phyloP scores from a whole-genome alignment of 2,329 filamentous ascomycete genomes.

The Aspergillus tubingensis region DNA sequence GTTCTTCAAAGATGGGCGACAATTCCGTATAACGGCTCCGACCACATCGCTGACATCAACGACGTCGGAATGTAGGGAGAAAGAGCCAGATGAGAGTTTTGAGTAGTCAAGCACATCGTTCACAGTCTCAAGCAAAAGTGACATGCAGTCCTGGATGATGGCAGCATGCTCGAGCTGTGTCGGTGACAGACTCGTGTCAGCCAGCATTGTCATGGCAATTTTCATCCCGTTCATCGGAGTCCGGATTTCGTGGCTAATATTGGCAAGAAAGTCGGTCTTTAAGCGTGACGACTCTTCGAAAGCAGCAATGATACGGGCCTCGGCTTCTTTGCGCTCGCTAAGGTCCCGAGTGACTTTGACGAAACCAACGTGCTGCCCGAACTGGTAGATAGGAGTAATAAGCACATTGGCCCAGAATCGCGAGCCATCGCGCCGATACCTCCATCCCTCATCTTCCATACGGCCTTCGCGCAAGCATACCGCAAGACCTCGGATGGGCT shows the following conservation, averaged over 20 bases:
- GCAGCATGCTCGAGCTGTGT: constrained; percentile 59
- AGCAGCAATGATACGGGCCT: constrained; percentile 56
- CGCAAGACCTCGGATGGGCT: constrained; percentile 55
- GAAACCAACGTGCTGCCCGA: constrained; percentile 57
- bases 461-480: constrained; percentile 57
- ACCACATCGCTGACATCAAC: constrained; percentile 51
- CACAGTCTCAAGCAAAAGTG: constrained; percentile 62
- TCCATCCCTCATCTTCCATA: constrained; percentile 63
- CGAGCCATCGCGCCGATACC: constrained; percentile 59
- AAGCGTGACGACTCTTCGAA: constrained; percentile 64
- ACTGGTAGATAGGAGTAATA: constrained; percentile 58
- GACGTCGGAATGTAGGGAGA: constrained; percentile 57
- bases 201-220: constrained; percentile 59
- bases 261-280: constrained; percentile 63
- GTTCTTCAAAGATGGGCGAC: constrained; percentile 50
- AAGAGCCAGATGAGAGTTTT: constrained; percentile 61
- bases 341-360: constrained; percentile 62
- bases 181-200: constrained; percentile 54
- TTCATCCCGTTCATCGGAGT: constrained; percentile 67
- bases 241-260: constrained; percentile 66
- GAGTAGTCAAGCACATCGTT: constrained; percentile 70
- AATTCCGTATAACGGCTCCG: constrained; percentile 54
- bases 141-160: constrained; percentile 62
- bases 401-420: constrained; percentile 64
- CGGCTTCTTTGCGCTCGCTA: constrained; percentile 57